Base-by-base conservation (phyloP, 805 yeast genomes). In the Kuraishia ogatae region DNA sequence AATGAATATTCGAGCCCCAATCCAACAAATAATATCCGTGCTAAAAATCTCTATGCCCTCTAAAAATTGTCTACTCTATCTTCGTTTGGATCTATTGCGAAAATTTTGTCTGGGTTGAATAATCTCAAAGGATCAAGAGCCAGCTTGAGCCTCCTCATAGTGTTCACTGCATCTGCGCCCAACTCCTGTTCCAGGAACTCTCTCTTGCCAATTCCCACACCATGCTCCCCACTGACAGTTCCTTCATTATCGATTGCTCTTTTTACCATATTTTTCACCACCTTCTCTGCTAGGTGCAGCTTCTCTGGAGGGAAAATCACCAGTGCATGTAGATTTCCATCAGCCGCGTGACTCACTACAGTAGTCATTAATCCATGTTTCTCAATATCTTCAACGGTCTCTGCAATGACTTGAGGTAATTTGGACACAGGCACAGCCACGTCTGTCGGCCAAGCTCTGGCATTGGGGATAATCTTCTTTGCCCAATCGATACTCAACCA, bases 181-280 rank as follows among this genome's bases (percentile, higher is more conserved):
- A 89, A 69, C 66, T 89, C 96, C 55, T 72, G 70, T 28, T 76
- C 70, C 39, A 89, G 67, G 56, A 75, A 82, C 28, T 78, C 79
- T 59, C 92, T 70, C 64, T 89, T 89, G 43, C 93, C 92, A 49
- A 84, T 77, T 8, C 96, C 96, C 47, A 89, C 81, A 15, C 96
- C 96, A 65, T 89, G 96, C 64, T 89, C 96, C 39, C 96, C 96
- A 3, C 91, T 85, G 60, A 90, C 84, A 1, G 96, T 89, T 1
- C 96, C 96, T 54, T 88, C 96, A 46, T 83, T 78, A 1, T 71
- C 77, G 19, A 89, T 70, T 0, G 93, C 96, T 48, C 84, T 66
- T 50, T 75, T 64, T 51, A 86, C 87, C 86, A 89, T 83, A 53
- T 79, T 73, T 26, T 77, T 75, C 15, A 85, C 84, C 13, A 85